phyloP scores from a whole-genome alignment of 2,329 filamentous ascomycete species.

The Hypoxylon sp. region DNA sequence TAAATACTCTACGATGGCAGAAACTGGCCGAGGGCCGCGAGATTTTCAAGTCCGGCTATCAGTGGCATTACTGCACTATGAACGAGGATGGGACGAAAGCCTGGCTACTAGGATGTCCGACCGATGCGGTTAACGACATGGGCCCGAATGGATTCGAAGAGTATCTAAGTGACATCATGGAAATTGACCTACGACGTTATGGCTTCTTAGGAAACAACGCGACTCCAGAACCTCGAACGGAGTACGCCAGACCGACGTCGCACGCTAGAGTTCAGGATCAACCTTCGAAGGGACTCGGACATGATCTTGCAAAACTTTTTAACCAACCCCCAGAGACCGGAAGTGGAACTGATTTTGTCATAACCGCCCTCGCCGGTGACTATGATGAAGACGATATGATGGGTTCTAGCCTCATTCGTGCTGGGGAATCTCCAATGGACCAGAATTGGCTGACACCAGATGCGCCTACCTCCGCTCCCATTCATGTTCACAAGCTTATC shows the following conservation, averaged over 20 bases:
- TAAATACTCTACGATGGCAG: conserved; percentile 91
- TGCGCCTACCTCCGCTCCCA: conserved; percentile 80
- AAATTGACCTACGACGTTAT: conserved; percentile 92
- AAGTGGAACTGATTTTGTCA: conserved; percentile 89
- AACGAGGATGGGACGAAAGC: conserved; percentile 96
- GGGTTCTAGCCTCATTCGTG: conserved; percentile 65
- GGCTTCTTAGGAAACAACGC: conserved; percentile 88
- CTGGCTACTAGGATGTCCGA: conserved; percentile 94
- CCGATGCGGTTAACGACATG: conserved; percentile 77
- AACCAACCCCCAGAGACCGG: conserved; percentile 87
- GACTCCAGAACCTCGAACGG: conserved; percentile 67
- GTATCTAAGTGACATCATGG: conserved; percentile 93
- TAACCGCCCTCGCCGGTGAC: conserved; percentile 89
- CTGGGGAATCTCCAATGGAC: conserved; percentile 60
- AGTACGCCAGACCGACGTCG: conserved; percentile 65
- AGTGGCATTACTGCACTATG: conserved; percentile 98
- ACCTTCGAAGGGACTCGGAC: conserved; percentile 79
- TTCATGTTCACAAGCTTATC: conserved; percentile 95
- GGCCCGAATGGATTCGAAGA: conserved; percentile 84
- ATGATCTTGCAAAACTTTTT: conserved; percentile 88
- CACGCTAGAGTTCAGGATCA: conserved; percentile 65
- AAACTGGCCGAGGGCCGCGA: conserved; percentile 95
- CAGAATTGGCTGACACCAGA: conserved; percentile 74
- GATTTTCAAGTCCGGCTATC: conserved; percentile 90
- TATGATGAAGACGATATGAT: conserved; percentile 77